Base-by-base conservation (phyloP, 139 green algal species). In the Spirogloea muscicola region DNA sequence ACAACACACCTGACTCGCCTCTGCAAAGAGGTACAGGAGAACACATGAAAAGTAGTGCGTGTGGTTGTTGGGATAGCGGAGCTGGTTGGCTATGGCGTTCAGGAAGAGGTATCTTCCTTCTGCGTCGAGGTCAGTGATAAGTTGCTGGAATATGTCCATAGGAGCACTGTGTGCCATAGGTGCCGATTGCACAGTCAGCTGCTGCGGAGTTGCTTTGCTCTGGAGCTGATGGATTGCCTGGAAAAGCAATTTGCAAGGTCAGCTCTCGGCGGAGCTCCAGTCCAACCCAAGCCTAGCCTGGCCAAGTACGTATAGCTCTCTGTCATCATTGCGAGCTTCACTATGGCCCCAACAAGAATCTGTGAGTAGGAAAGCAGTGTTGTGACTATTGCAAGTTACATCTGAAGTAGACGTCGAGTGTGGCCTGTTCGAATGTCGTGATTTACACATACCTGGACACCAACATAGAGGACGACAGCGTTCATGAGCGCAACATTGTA, bases 21-120 rank as follows among this genome's bases (percentile, higher is more conserved):
- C 92, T 3, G 76, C 57, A 70, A 99, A 99, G 7, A 98, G 86
- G 51, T 78, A 88, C n/a, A 99, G 90, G 64, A 98, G 81, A 63
- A 94, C 85, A 83, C 90, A 96, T 38, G 85, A 94, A 86, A 98
- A 99, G 88, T 96, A 97, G 86, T 98, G 90, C n/a, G 95, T 98
- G 90, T 99, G 94, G 42, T 75, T 89, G 88, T 97, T 98, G 71
- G 95, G 95, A 87, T 95, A 98, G 52, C 95, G 87, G 87, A 99
- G 93, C 86, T 99, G 95, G 86, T 98, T 98, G 62, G 95, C 92
- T 6, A 97, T 84, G 1, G 88, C 92, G 85, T 98, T 98, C 34
- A 98, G 81, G 68, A 99, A 84, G 67, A 96, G 84, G 89, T 98
- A 96, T 39, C 94, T 88, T 0, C 90, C 93, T 86, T 98, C 89